phyloP scores from a whole-genome alignment of 495 filamentous ascomycete species.

The Annulohypoxylon bovei region DNA sequence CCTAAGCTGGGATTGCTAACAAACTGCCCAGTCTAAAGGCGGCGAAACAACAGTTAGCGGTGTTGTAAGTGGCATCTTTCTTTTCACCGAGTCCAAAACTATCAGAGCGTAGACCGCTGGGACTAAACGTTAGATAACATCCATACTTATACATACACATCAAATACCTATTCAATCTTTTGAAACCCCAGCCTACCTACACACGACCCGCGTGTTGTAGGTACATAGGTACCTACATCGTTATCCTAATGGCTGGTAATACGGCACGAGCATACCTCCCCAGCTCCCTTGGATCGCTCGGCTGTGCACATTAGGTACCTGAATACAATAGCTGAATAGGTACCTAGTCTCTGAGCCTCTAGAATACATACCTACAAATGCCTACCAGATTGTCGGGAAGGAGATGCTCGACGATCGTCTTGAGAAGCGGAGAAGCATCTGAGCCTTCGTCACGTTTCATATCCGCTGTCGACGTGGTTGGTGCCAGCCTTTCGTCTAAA shows the following conservation, averaged over 20 bases:
- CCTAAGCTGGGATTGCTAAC: conserved; percentile 17
- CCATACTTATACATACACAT: too few species aligned
- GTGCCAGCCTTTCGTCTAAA: conserved; percentile 22
- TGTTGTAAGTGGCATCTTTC: conserved; percentile 2
- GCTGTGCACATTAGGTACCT: background rate
- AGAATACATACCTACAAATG: background rate
- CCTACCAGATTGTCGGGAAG: conserved; percentile 8
- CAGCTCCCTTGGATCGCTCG: background rate
- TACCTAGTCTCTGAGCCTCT: background rate
- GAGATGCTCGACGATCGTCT: background rate
- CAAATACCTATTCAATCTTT: background rate
- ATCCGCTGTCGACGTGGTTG: conserved; percentile 13
- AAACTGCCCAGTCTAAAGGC: background rate
- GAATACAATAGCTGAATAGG: too few species aligned
- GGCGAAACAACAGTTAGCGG: conserved; percentile 7
- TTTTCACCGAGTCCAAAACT: conserved; percentile 28
- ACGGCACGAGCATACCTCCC: conserved; percentile 3
- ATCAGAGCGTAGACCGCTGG: background rate
- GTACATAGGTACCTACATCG: background rate
- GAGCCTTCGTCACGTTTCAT: conserved; percentile 8
- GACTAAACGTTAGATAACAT: background rate
- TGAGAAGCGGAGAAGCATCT: background rate
- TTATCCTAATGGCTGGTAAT: conserved; percentile 15
- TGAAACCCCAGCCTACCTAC: background rate
- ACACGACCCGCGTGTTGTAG: background rate